Evolutionary conservation across 1,284 basidiomycete genomes (phyloP).

Genomic region (Bondarzewia mesenterica): DNA sequence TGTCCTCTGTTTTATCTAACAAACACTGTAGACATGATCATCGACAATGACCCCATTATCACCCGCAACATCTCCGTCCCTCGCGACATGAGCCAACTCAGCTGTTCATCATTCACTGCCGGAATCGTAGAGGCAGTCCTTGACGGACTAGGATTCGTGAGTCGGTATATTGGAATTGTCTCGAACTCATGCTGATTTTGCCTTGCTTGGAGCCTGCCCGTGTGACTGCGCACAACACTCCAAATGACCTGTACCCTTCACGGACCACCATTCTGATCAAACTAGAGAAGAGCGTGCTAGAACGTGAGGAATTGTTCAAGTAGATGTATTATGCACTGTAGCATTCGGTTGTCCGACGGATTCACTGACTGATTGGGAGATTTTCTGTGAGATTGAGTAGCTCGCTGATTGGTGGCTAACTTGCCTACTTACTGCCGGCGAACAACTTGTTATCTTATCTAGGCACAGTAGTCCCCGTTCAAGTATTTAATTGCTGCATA

Average conservation of each 20-base stretch:
- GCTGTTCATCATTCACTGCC: conserved; percentile 94
- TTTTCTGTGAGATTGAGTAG: no score
- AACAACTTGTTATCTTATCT: neutral
- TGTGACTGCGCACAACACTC: conserved; percentile 94
- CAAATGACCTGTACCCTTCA: conserved; percentile 72
- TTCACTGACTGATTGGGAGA: no score
- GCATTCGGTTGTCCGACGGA: neutral
- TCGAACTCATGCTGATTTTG: neutral
- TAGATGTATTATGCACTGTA: conserved; percentile 13
- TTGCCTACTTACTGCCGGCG: neutral
- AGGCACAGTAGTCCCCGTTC: no score
- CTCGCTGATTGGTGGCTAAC: neutral
- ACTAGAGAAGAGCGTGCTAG: conserved; percentile 82
- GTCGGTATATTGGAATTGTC: conserved; percentile 26
- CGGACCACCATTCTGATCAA: conserved; percentile 93
- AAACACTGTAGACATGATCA: conserved; percentile 81
- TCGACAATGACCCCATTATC: conserved; percentile 91
- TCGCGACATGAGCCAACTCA: conserved; percentile 88
- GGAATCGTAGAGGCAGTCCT: conserved; percentile 96
- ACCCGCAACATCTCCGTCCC: conserved; percentile 92
- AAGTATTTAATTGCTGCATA: no score
- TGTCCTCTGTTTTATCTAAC: neutral
- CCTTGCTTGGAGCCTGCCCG: conserved; percentile 69
- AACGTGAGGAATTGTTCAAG: conserved; percentile 79
- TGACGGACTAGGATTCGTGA: conserved; percentile 90